These are phyloP conservation scores for Ceratocystis huliohia DNA, from an alignment of 2,329 filamentous ascomycete genomes.

Conservation along the genomic window DNA sequence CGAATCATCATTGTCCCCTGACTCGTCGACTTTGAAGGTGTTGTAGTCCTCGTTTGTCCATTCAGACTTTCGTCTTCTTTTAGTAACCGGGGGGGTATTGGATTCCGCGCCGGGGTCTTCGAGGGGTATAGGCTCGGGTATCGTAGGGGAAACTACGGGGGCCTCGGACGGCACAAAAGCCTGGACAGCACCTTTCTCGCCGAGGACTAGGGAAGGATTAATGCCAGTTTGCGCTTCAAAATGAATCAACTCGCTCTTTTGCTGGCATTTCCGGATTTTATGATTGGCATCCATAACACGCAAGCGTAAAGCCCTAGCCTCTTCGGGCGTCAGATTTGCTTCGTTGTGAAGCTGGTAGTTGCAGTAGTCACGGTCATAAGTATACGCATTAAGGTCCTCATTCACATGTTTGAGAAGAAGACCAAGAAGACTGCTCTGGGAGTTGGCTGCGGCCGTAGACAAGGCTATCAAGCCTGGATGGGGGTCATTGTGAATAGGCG, in stretches of 20 bases:
- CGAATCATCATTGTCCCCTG: conserved; percentile 17
- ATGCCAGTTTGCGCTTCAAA: conserved; percentile 26
- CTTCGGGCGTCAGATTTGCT: conserved; percentile 31
- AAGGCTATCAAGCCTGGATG: conserved; percentile 14
- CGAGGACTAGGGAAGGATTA: conserved; percentile 14
- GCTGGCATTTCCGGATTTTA: conserved; percentile 33
- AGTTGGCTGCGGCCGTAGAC: conserved; percentile 11
- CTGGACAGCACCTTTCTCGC: conserved; percentile 21
- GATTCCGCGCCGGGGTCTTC: conserved; percentile 20
- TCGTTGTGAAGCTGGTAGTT: conserved; percentile 27
- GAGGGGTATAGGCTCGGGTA: conserved; percentile 16
- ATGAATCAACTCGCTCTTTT: conserved; percentile 29
- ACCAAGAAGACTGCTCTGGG: conserved; percentile 16
- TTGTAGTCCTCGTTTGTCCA: conserved; percentile 12
- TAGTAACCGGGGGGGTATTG: conserved; percentile 14
- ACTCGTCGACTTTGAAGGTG: conserved; percentile 20
- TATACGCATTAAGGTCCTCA: conserved; percentile 34
- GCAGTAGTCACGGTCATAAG: conserved; percentile 34
- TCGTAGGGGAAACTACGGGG: conserved; percentile 11
- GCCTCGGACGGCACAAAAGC: conserved; percentile 16
- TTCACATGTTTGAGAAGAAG: conserved; percentile 27
- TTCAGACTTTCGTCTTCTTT: conserved; percentile 15
- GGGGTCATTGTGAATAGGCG: not conserved
- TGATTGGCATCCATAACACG: conserved; percentile 34
- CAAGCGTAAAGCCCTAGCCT: conserved; percentile 32